Base-by-base conservation (phyloP, 139 green algal genomes). In the Chlamydomonas schloesseri region DNA sequence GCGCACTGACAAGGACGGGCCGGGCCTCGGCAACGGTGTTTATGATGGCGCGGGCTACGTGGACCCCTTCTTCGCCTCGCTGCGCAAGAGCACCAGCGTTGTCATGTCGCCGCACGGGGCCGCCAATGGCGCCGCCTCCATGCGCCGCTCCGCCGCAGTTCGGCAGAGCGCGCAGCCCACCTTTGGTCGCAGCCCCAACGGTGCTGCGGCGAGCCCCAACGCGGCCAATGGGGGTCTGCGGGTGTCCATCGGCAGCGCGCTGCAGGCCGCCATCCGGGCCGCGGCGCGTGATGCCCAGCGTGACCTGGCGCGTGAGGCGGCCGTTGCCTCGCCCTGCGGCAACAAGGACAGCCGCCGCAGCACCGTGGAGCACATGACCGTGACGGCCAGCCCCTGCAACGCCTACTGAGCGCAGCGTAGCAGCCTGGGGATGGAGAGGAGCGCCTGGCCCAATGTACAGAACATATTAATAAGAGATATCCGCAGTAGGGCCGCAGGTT, bases 181-280 rank as follows among this genome's bases (percentile, higher is more conserved):
- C 8, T 28, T 57, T 6, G 33, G 68, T 33, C 17, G 50, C 34
- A 55, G 60, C 31, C 20, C 34, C 23, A 29, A 29, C 67, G 31
- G 26, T 29, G 37, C n/a, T 3, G 67, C 5, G 26, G 31, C 14
- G 4, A 46, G 18, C 55, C 18, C 18, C 55, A 24, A 24, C 55
- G 55, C 55, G 14, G 60, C 60, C 60, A 31, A n/a, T 2, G 60
- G 60, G 11, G 65, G 67, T 21, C 47, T 73, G 53, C 69, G 81
- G 15, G 29, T 46, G 68, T 71, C 69, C 50, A 53, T 86, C 13
- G 68, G 68, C 67, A 71, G 23, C 6, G 42, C 28, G 34, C 67
- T 86, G 47, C 80, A 86, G 67, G 80, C 67, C 18, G 80, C 80
- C 46, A 86, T 86, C 31, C 80, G 80, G 1, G 80, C 80, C 18